A percentile compares a stretch with the other conserved stretches of the same genome.
Evolutionary conservation across 495 filamentous ascomycete genomes (phyloP).

Genomic region (Friedmanniomyces simplex): DNA sequence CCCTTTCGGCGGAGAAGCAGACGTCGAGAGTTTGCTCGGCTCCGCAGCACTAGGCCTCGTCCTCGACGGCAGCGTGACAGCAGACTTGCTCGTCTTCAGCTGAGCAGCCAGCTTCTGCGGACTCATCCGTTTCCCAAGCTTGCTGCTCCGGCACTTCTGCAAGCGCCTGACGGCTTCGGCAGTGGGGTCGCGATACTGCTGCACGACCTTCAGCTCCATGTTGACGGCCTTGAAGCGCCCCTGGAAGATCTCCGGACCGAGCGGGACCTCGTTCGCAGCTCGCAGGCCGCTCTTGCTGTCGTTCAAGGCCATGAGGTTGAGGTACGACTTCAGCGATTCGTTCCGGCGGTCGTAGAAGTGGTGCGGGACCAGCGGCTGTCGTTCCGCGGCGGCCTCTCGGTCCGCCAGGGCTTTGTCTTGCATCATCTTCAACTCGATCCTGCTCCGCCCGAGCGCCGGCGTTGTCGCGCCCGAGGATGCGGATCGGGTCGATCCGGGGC

Average conservation of each 20-base stretch:
- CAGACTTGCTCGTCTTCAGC: slow-evolving; percentile 10
- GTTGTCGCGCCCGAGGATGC: slow-evolving; percentile 14
- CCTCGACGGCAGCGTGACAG: slow-evolving; percentile 3
- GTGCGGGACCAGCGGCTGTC: slow-evolving; percentile 8
- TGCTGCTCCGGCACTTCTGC: background rate
- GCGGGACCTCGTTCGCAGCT: background rate
- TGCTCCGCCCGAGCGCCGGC: slow-evolving; percentile 5
- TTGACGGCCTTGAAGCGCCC: slow-evolving; percentile 20
- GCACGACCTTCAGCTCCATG: slow-evolving; percentile 19
- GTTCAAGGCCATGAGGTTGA: slow-evolving; percentile 5
- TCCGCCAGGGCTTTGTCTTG: slow-evolving; percentile 20
- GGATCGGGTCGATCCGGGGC: slow-evolving; percentile 9
- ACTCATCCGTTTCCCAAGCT: background rate
- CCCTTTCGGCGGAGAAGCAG: slow-evolving; percentile 5
- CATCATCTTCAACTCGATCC: slow-evolving; percentile 12
- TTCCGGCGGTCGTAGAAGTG: slow-evolving; percentile 21
- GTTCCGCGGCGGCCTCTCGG: slow-evolving; percentile 4
- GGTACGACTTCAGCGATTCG: slow-evolving; percentile 18
- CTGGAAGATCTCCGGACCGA: slow-evolving; percentile 22
- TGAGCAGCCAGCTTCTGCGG: background rate
- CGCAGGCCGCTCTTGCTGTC: background rate
- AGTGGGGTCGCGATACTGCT: slow-evolving; percentile 16
- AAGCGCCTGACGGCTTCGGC: slow-evolving; percentile 10
- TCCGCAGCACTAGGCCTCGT: background rate
- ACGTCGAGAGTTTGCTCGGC: slow-evolving; percentile 11